Evolutionary conservation across 805 yeast genomes (phyloP).

Genomic region (Candida incommunis): DNA sequence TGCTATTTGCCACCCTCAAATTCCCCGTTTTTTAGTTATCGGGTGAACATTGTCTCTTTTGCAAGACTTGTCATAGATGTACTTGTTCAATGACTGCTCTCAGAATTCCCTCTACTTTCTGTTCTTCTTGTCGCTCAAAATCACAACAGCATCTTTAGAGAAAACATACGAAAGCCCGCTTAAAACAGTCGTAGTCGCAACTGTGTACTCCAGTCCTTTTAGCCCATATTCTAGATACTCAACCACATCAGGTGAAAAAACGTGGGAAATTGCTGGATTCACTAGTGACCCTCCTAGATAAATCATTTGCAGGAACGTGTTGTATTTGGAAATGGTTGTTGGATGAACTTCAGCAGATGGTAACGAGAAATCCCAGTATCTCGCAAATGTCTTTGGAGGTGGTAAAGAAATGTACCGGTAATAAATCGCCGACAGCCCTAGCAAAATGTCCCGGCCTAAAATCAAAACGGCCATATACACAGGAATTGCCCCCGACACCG

Average conservation of each 20-base stretch:
- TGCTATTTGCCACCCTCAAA: no score
- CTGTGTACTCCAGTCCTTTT: constrained; percentile 27
- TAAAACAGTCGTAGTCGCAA: constrained; percentile 54
- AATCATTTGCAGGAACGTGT: constrained; percentile 86
- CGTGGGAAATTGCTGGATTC: constrained; percentile 33
- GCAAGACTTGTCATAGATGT: no score
- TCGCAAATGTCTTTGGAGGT: constrained; percentile 52
- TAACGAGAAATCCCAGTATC: constrained; percentile 67
- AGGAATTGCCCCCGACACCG: constrained; percentile 60
- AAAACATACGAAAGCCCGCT: constrained; percentile 72
- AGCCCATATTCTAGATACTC: constrained; percentile 15
- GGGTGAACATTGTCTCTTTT: no score
- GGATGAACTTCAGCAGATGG: constrained; percentile 85
- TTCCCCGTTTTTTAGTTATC: no score
- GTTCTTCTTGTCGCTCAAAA: constrained; percentile 18
- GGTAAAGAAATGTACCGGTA: constrained; percentile 64
- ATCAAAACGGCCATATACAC: constrained; percentile 40
- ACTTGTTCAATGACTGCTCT: no score
- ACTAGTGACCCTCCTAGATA: constrained; percentile 57
- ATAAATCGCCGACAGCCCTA: constrained; percentile 59
- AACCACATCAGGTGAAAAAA: constrained; percentile 16
- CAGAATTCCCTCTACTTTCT: no score
- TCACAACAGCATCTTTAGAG: constrained; percentile 53
- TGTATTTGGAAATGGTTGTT: constrained; percentile 68
- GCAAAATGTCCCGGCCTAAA: constrained; percentile 67